Percentiles rank a stretch among this genome's conserved stretches.
Conservation (phyloP, 495 filamentous ascomycete species). For the Glutinoglossum americanum region DNA sequence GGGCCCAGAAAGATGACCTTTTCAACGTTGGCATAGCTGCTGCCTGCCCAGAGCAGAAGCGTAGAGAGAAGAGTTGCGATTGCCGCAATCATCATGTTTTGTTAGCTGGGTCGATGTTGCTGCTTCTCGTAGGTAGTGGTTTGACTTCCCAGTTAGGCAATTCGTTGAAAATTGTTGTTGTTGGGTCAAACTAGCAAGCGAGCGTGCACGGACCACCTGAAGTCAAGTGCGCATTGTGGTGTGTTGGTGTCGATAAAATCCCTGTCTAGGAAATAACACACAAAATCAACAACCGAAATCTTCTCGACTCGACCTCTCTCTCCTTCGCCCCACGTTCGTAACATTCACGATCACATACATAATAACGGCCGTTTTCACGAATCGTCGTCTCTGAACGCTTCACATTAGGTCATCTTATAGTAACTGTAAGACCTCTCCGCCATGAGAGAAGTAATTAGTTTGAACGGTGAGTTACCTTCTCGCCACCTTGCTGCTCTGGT, state of each 20-base stretch:
- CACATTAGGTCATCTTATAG: not conserved
- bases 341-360: not conserved
- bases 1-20: slow-evolving; percentile 80
- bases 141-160: too few species aligned
- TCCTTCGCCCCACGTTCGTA: not conserved
- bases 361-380: not conserved
- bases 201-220: not conserved
- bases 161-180: too few species aligned
- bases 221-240: not conserved
- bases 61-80: not conserved
- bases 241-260: not conserved
- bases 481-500: not conserved
- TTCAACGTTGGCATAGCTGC: slow-evolving; percentile 49
- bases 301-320: not conserved
- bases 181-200: not conserved
- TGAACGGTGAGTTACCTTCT: slow-evolving; percentile 71
- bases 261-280: not conserved
- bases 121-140: not conserved
- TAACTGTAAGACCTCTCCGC: slow-evolving; percentile 16
- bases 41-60: not conserved
- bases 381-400: not conserved
- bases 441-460: slow-evolving; percentile 98
- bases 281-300: not conserved
- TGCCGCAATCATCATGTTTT: not conserved
- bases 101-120: not conserved